Evolutionary conservation across 2,329 filamentous ascomycete species (phyloP).

Genomic region (Sclerotiophoma versabilis): DNA sequence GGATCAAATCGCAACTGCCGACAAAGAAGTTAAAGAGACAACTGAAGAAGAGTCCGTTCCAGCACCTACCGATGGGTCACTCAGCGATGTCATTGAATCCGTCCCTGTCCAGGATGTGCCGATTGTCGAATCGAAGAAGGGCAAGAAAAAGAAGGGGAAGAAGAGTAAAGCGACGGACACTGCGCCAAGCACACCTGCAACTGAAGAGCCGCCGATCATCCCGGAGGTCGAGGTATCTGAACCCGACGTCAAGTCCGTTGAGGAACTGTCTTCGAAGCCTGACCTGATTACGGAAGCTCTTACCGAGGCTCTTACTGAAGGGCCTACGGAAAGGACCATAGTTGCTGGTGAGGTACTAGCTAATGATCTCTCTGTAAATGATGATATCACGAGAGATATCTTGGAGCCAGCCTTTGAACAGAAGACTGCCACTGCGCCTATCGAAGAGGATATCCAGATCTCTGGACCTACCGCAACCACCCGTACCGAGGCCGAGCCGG

Average conservation of each 20-base stretch:
- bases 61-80: background rate
- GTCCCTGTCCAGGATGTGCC: background rate
- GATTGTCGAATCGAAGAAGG: conserved; percentile 23
- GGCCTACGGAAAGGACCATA: background rate
- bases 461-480: background rate
- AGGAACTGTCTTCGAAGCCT: background rate
- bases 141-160: conserved; percentile 35
- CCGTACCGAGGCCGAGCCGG: background rate
- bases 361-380: background rate
- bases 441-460: background rate
- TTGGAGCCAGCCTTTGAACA: conserved; percentile 1
- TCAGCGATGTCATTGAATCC: background rate
- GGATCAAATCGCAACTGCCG: background rate
- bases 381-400: conserved; percentile 2
- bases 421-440: background rate
- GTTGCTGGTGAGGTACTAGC: background rate
- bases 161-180: conserved; percentile 20
- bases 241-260: background rate
- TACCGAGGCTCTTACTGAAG: background rate
- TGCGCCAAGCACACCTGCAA: conserved; percentile 16
- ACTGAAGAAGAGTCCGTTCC: background rate
- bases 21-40: background rate
- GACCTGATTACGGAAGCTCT: background rate
- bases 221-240: background rate
- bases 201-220: conserved; percentile 6